Conservation (phyloP, 1,284 basidiomycete genomes). For the Boletus sp. region DNA sequence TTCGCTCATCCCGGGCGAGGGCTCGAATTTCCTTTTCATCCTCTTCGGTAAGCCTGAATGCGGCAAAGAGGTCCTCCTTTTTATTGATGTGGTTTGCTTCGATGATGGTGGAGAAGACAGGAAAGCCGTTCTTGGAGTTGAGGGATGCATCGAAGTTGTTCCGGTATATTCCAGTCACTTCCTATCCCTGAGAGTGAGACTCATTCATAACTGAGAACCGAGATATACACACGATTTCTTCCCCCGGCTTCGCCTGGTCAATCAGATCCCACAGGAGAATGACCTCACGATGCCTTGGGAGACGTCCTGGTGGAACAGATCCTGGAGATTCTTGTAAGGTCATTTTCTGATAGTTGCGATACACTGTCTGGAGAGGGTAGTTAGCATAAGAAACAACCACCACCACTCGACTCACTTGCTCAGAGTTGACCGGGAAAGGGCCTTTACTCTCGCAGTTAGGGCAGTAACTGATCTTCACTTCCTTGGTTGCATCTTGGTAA, state of each 20-base stretch:
- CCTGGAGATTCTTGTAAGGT: slow-evolving; percentile 99
- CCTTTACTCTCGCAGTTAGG: slow-evolving; percentile 92
- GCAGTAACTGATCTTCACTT: slow-evolving; percentile 94
- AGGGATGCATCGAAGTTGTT: slow-evolving; percentile 99
- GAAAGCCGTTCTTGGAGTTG: slow-evolving; percentile 99
- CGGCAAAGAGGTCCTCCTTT: slow-evolving; percentile 94
- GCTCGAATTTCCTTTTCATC: slow-evolving; percentile 91
- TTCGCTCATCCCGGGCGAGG: slow-evolving; percentile 88
- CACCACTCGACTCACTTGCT: slow-evolving; percentile 58
- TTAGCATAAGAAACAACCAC: not conserved
- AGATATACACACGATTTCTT: slow-evolving; percentile 79
- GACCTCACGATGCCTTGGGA: slow-evolving; percentile 96
- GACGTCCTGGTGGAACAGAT: slow-evolving; percentile 93
- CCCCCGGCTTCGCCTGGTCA: slow-evolving; percentile 96
- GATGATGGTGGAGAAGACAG: slow-evolving; percentile 97
- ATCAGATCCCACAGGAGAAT: slow-evolving; percentile 98
- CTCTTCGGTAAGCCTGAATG: slow-evolving; percentile 95
- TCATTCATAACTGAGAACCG: not conserved
- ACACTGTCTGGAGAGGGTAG: slow-evolving; percentile 75
- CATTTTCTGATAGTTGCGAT: slow-evolving; percentile 99
- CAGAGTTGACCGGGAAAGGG: slow-evolving; percentile 95
- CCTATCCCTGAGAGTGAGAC: slow-evolving; percentile 46
- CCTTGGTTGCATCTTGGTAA: slow-evolving; percentile 94
- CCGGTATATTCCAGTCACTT: slow-evolving; percentile 96
- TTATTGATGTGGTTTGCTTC: slow-evolving; percentile 99